Percentiles rank a stretch among this genome's conserved stretches.
Conservation (phyloP, 179 eudicot genomes). For the Kewa caespitosa region DNA sequence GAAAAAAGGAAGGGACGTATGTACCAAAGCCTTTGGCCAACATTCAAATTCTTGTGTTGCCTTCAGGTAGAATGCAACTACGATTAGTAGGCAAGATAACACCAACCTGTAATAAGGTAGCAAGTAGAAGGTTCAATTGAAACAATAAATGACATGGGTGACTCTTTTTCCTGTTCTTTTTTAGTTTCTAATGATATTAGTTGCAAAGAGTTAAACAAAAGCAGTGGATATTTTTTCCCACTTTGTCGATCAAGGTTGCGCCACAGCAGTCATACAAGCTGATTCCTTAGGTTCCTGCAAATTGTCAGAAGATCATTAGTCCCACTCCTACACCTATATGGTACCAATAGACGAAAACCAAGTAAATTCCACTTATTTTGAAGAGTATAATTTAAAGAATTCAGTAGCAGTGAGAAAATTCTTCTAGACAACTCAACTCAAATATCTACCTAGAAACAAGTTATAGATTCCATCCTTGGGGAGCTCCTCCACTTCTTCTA, state of each 20-base stretch:
- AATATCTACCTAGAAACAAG: conserved; percentile 70
- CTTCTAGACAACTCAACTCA: conserved; percentile 66
- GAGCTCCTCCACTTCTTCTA: conserved; percentile 61
- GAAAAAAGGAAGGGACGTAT: too few relatives aligned
- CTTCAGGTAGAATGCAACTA: conserved; percentile 44
- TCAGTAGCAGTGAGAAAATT: neutral
- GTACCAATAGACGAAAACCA: neutral
- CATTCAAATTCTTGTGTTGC: too few relatives aligned
- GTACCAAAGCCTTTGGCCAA: too few relatives aligned
- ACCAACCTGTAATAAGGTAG: too few relatives aligned
- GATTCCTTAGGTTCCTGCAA: conserved; percentile 48
- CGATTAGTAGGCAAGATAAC: conserved; percentile 33
- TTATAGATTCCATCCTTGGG: conserved; percentile 70
- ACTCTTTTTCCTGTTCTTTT: too few relatives aligned
- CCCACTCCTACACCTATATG: conserved; percentile 39
- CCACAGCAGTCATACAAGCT: conserved; percentile 36
- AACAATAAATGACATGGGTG: too few relatives aligned
- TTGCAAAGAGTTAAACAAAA: conserved; percentile 31
- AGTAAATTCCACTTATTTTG: neutral
- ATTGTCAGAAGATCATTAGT: conserved; percentile 46
- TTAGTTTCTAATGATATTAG: neutral
- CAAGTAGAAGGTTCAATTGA: too few relatives aligned
- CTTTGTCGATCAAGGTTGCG: conserved; percentile 43
- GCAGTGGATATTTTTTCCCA: conserved; percentile 47
- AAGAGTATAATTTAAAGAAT: neutral